Evolutionary conservation across 2,329 filamentous ascomycete species (phyloP).

Genomic region (Trichoderma sp.): DNA sequence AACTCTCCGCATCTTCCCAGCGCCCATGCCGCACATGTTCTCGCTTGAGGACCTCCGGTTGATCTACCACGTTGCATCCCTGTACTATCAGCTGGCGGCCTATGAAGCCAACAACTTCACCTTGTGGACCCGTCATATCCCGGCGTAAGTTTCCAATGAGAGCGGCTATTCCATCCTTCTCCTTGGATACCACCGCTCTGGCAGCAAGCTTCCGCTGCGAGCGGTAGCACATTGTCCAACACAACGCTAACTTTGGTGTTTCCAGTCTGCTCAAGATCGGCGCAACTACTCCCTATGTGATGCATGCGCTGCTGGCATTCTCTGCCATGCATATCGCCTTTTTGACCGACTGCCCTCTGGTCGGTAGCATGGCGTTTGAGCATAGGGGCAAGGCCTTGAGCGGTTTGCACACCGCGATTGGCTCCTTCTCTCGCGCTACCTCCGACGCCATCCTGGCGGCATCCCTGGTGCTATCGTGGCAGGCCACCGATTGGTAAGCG

Average conservation of each 20-base stretch:
- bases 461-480: slow-evolving; percentile 91
- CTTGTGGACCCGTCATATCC: slow-evolving; percentile 89
- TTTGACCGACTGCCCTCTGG: slow-evolving; percentile 80
- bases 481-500: slow-evolving; percentile 88
- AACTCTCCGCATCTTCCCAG: slow-evolving; percentile 72
- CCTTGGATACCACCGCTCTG: not conserved
- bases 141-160: slow-evolving; percentile 65
- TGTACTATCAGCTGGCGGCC: slow-evolving; percentile 77
- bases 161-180: not conserved
- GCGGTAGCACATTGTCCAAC: slow-evolving; percentile 2
- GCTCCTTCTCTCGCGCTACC: slow-evolving; percentile 77
- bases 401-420: slow-evolving; percentile 84
- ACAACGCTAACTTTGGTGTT: slow-evolving; percentile 10
- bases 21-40: slow-evolving; percentile 69
- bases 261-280: slow-evolving; percentile 65
- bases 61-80: slow-evolving; percentile 84
- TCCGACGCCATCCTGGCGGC: slow-evolving; percentile 90
- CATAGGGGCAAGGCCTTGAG: slow-evolving; percentile 83
- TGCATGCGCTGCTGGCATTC: slow-evolving; percentile 88
- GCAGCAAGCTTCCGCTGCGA: not conserved
- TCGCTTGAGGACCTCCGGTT: slow-evolving; percentile 78
- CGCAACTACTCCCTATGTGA: slow-evolving; percentile 79
- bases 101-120: slow-evolving; percentile 81
- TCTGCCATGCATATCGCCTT: slow-evolving; percentile 94
- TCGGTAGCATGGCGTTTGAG: slow-evolving; percentile 84